A percentile compares a stretch with the other conserved stretches of the same genome.
Conservation (phyloP, 176 grass and related monocot genomes). For the Chloris gayana region DNA sequence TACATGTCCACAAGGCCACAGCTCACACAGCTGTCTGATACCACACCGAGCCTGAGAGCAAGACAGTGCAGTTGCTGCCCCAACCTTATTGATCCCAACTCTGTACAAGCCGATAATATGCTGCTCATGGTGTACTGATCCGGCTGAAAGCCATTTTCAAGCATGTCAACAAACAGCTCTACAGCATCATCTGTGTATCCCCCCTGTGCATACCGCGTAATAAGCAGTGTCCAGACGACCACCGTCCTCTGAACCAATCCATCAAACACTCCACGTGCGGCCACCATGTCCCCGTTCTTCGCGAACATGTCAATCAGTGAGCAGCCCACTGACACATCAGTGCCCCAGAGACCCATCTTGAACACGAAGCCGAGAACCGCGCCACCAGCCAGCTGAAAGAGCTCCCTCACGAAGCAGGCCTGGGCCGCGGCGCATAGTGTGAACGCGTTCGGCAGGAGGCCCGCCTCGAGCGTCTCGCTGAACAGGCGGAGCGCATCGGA, state of each 20-base stretch:
- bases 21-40: slow-evolving; percentile 71
- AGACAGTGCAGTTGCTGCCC: slow-evolving; percentile 84
- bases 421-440: slow-evolving; percentile 40
- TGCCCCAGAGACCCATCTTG: slow-evolving; percentile 60
- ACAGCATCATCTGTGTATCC: slow-evolving; percentile 47
- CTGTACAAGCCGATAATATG: slow-evolving; percentile 65
- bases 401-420: slow-evolving; percentile 40
- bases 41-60: slow-evolving; percentile 46
- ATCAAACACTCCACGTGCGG: slow-evolving; percentile 55
- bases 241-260: slow-evolving; percentile 54
- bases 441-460: slow-evolving; percentile 55
- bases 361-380: slow-evolving; percentile 42
- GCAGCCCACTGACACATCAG: slow-evolving; percentile 52
- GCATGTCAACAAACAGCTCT: slow-evolving; percentile 65
- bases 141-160: slow-evolving; percentile 50
- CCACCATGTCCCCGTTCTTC: slow-evolving; percentile 50
- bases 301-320: slow-evolving; percentile 83
- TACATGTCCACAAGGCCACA: slow-evolving; percentile 86
- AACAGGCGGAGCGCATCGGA: slow-evolving; percentile 31
- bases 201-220: slow-evolving; percentile 61
- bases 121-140: slow-evolving; percentile 79
- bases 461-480: slow-evolving; percentile 40
- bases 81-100: slow-evolving; percentile 53
- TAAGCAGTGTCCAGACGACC: slow-evolving; percentile 74
- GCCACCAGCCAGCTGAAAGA: slow-evolving; percentile 12